phyloP scores from a whole-genome alignment of 1,284 basidiomycete genomes.

The Lentinula novae-zelandiae region DNA sequence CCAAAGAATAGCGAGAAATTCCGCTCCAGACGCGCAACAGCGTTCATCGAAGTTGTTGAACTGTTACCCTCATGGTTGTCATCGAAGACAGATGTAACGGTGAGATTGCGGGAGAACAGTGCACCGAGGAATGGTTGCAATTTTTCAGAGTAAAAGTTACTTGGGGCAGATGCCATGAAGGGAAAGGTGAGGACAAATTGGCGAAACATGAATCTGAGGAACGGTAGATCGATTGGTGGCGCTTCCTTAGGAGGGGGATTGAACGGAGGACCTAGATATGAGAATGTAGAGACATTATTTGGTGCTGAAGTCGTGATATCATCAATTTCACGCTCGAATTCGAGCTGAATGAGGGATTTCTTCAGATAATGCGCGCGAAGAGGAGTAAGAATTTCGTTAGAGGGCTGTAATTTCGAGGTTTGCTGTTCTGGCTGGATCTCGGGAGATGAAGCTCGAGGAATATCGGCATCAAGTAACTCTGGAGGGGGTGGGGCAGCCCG shows the following conservation, averaged over 20 bases:
- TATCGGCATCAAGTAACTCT: not conserved
- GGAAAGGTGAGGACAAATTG: conserved; percentile 93
- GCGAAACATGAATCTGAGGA: conserved; percentile 84
- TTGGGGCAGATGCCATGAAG: conserved; percentile 83
- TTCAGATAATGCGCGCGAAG: conserved; percentile 94
- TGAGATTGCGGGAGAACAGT: conserved; percentile 74
- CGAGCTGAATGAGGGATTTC: conserved; percentile 87
- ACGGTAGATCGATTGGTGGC: conserved; percentile 71
- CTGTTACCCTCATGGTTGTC: conserved; percentile 47
- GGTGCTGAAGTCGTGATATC: conserved; percentile 57
- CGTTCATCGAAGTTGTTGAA: conserved; percentile 53
- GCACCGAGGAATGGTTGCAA: conserved; percentile 89
- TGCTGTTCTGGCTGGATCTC: conserved; percentile 2
- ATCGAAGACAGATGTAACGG: conserved; percentile 61
- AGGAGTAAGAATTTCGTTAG: conserved; percentile 52
- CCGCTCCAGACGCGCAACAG: conserved; percentile 76
- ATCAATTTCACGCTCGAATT: conserved; percentile 76
- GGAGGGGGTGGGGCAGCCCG: conserved; percentile 23
- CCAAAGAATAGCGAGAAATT: conserved; percentile 80
- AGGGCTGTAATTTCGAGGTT: conserved; percentile 11
- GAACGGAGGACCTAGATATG: conserved; percentile 86
- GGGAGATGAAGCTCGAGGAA: conserved; percentile 10
- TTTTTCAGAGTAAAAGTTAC: conserved; percentile 88
- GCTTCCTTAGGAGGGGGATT: conserved; percentile 63
- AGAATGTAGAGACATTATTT: conserved; percentile 69